Conservation (phyloP, 805 yeast genomes). For the Cyberlindnera xylosilytica region DNA sequence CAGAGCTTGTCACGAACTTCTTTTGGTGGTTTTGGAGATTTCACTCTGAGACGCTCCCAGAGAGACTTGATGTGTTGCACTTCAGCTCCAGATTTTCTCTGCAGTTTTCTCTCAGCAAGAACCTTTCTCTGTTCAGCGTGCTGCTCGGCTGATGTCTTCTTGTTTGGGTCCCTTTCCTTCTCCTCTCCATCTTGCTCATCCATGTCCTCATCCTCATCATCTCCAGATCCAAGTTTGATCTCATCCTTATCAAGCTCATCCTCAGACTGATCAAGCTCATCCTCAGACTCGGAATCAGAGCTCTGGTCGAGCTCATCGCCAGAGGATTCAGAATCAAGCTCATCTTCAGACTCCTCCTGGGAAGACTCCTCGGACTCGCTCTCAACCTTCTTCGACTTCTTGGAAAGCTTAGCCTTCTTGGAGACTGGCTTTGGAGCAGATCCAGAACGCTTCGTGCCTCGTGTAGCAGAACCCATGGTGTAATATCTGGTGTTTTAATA, state of each 20-base stretch:
- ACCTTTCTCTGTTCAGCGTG: slow-evolving; percentile 81
- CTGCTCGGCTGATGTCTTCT: slow-evolving; percentile 56
- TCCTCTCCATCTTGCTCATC: slow-evolving; percentile 4
- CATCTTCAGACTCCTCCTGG: slow-evolving; percentile 30
- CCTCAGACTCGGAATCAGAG: slow-evolving; percentile 31
- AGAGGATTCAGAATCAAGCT: slow-evolving; percentile 21
- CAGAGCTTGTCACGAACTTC: slow-evolving; percentile 73
- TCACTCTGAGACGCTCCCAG: slow-evolving; percentile 91
- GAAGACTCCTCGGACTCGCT: slow-evolving; percentile 3
- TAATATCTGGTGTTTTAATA: background rate
- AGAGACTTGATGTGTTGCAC: slow-evolving; percentile 79
- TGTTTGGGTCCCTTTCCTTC: slow-evolving; percentile 28
- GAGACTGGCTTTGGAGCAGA: slow-evolving; percentile 5
- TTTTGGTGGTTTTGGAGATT: slow-evolving; percentile 76
- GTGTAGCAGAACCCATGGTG: slow-evolving; percentile 19
- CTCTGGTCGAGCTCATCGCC: slow-evolving; percentile 1
- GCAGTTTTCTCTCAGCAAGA: slow-evolving; percentile 77
- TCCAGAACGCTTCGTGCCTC: slow-evolving; percentile 25
- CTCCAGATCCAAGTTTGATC: slow-evolving; percentile 3
- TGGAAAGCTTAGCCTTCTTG: slow-evolving; percentile 20
- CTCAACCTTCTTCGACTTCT: slow-evolving; percentile 17
- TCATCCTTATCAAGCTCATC: slow-evolving; percentile 29
- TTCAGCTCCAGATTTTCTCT: slow-evolving; percentile 82
- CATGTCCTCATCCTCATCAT: slow-evolving; percentile 2
- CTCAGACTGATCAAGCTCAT: slow-evolving; percentile 24